phyloP scores from a whole-genome alignment of 2,329 filamentous ascomycete genomes.

The Didymellaceae sp. region DNA sequence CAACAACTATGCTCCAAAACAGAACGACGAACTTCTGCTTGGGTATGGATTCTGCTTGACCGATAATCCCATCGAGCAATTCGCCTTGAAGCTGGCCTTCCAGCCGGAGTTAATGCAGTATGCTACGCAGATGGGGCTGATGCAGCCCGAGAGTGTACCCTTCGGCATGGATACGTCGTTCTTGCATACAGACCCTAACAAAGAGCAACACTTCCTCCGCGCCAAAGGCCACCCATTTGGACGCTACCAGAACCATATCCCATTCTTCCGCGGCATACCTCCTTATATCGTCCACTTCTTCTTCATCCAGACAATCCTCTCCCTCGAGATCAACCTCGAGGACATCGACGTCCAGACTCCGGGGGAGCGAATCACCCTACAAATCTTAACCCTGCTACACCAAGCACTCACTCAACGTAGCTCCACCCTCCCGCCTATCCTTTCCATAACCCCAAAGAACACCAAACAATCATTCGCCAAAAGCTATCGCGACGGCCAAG shows the following conservation, averaged over 20 bases:
- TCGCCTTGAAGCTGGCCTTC: constrained; percentile 52
- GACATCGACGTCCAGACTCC: constrained; percentile 22
- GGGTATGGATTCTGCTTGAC: constrained; percentile 60
- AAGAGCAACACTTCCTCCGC: constrained; percentile 46
- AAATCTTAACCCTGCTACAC: constrained; percentile 32
- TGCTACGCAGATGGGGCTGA: constrained; percentile 24
- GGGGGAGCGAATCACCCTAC: constrained; percentile 28
- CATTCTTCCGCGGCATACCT: constrained; percentile 44
- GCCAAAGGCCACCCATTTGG: constrained; percentile 39
- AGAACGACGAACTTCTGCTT: constrained; percentile 60
- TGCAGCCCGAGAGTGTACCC: constrained; percentile 28
- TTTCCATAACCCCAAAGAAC: constrained; percentile 30
- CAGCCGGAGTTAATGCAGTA: constrained; percentile 41
- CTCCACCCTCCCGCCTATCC: constrained; percentile 23
- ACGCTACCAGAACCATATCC: constrained; percentile 39
- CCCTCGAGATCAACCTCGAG: constrained; percentile 23
- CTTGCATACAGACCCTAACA: constrained; percentile 27
- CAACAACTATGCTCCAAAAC: constrained; percentile 62
- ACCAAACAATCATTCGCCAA: constrained; percentile 50
- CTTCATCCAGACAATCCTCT: constrained; percentile 36
- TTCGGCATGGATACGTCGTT: constrained; percentile 36
- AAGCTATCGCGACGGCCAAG: constrained; percentile 54
- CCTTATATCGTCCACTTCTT: constrained; percentile 43
- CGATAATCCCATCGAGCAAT: constrained; percentile 56
- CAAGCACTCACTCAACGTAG: constrained; percentile 33